Evolutionary conservation across 257 asterid species (phyloP).

Genomic region (Solanum sejunctum): DNA sequence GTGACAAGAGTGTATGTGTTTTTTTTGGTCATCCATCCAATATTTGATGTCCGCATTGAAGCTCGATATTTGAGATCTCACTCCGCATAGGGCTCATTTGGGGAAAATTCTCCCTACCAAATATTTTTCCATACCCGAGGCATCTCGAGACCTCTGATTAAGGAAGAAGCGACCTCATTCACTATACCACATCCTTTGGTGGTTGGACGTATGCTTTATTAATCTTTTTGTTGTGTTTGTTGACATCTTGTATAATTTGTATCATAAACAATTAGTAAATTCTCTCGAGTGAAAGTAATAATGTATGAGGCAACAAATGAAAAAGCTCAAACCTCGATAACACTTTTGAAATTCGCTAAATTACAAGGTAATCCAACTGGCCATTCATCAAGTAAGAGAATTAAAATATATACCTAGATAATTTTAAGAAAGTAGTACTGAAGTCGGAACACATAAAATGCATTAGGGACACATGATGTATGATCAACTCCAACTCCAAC

Average conservation of each 20-base stretch:
- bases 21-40: too few relatives aligned
- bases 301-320: neutral
- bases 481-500: too few relatives aligned
- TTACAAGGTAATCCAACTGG: neutral
- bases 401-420: neutral
- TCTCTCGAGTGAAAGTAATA: neutral
- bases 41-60: too few relatives aligned
- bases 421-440: neutral
- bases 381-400: neutral
- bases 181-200: too few relatives aligned
- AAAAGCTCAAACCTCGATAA: neutral
- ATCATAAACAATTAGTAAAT: neutral
- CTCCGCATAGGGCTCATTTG: too few relatives aligned
- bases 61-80: too few relatives aligned
- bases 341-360: neutral
- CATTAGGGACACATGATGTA: too few relatives aligned
- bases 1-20: too few relatives aligned
- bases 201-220: neutral
- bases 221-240: neutral
- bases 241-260: neutral
- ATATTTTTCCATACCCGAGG: too few relatives aligned
- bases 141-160: too few relatives aligned
- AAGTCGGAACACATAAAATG: too few relatives aligned
- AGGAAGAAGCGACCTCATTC: accelerated
- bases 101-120: too few relatives aligned